phyloP scores from a whole-genome alignment of 306 rosid species.

The Chamaecrista fasciculata region DNA sequence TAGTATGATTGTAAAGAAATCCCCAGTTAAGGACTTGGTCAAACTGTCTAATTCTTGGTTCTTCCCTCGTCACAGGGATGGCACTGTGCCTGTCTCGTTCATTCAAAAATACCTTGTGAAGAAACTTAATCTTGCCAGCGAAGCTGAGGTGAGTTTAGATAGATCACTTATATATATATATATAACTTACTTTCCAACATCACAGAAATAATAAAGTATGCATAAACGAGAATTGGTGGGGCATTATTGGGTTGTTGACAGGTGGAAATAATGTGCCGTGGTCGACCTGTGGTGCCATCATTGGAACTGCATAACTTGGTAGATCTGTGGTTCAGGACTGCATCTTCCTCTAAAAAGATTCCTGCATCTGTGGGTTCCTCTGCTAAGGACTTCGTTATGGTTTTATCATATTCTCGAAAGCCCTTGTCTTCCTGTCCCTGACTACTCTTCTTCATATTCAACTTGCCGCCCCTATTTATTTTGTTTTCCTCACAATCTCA shows the following conservation, averaged over 20 bases:
- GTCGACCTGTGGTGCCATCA: conserved; percentile 72
- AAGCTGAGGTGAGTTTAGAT: conserved; percentile 82
- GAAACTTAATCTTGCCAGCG: conserved; percentile 83
- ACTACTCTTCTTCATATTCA: conserved; percentile 3
- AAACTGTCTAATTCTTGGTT: conserved; percentile 28
- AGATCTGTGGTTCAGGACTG: conserved; percentile 81
- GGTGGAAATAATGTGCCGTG: conserved; percentile 91
- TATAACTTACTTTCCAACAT: background rate
- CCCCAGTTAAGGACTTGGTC: background rate
- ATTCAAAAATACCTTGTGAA: conserved; percentile 85
- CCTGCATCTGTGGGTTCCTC: conserved; percentile 88
- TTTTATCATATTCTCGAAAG: conserved; percentile 75
- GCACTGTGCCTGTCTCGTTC: conserved; percentile 76
- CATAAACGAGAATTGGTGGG: background rate
- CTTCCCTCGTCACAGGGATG: conserved; percentile 60
- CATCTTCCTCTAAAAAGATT: conserved; percentile 60
- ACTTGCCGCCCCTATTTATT: background rate
- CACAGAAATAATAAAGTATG: background rate
- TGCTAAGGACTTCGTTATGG: conserved; percentile 96
- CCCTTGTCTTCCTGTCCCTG: conserved; percentile 38
- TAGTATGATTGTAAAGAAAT: background rate
- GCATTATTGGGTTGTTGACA: conserved; percentile 17
- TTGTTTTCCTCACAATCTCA: conserved; percentile 17
- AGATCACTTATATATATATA: background rate
- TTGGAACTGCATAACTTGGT: conserved; percentile 69